Conservation (phyloP, 2,329 filamentous ascomycete species). For the Diaporthe australafricana region DNA sequence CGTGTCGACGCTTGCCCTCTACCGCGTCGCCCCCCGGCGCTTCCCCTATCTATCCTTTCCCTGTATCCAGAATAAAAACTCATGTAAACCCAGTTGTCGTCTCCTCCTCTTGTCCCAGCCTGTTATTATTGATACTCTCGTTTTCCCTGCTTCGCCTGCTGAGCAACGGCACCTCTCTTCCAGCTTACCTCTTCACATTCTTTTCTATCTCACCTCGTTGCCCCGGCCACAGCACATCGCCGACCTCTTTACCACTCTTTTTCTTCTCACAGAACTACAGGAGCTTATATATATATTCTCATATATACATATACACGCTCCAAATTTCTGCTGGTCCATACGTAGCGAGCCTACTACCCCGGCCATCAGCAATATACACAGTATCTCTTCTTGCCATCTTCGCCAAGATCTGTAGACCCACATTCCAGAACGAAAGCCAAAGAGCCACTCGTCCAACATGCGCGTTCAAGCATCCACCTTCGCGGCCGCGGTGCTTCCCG, state of each 20-base stretch:
- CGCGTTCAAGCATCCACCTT: slow-evolving; percentile 40
- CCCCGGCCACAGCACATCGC: slow-evolving; percentile 10
- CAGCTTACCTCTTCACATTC: slow-evolving; percentile 34
- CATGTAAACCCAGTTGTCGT: slow-evolving; percentile 27
- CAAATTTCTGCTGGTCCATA: neutral
- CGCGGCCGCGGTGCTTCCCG: slow-evolving; percentile 42
- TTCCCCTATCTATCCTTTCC: slow-evolving; percentile 31
- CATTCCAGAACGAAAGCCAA: slow-evolving; percentile 13
- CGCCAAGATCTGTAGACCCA: slow-evolving; percentile 10
- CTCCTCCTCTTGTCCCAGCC: slow-evolving; percentile 6
- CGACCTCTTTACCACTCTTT: slow-evolving; percentile 14
- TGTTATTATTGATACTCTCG: slow-evolving; percentile 15
- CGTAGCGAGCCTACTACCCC: slow-evolving; percentile 33
- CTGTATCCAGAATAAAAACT: slow-evolving; percentile 35
- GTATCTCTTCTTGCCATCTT: slow-evolving; percentile 3
- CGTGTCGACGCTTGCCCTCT: slow-evolving; percentile 15
- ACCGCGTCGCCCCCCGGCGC: neutral
- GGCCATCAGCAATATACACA: neutral
- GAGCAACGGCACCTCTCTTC: slow-evolving; percentile 30
- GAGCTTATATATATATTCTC: neutral
- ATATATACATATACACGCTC: neutral
- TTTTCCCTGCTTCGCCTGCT: slow-evolving; percentile 32
- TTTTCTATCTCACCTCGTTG: slow-evolving; percentile 24
- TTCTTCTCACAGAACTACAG: slow-evolving; percentile 2
- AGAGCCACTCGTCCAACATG: slow-evolving; percentile 29